These are phyloP conservation scores for Diospyros lotus DNA, from an alignment of 148 eudicot genomes.

Conservation along the genomic window DNA sequence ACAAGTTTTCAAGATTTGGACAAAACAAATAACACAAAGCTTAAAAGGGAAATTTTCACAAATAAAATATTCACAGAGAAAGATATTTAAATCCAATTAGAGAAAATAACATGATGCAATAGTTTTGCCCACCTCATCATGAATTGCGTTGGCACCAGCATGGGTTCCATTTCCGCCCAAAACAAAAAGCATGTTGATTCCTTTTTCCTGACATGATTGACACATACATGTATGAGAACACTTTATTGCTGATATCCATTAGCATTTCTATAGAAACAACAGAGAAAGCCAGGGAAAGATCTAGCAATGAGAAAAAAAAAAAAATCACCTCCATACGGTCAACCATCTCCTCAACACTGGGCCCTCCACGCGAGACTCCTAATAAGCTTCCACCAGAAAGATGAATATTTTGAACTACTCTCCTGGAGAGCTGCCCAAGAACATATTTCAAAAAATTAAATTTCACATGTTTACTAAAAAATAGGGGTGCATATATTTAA, in stretches of 20 bases:
- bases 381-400: slow-evolving; percentile 96
- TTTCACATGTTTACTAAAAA: background rate
- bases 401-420: slow-evolving; percentile 92
- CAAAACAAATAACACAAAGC: background rate
- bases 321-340: slow-evolving; percentile 79
- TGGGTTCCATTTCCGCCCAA: slow-evolving; percentile 99
- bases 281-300: slow-evolving; percentile 8
- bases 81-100: background rate
- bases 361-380: slow-evolving; percentile 99
- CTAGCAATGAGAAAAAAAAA: background rate
- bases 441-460: slow-evolving; percentile 3
- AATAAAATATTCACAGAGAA: background rate
- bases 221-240: background rate
- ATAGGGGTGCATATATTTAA: background rate
- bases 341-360: slow-evolving; percentile 70
- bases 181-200: slow-evolving; percentile 96
- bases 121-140: slow-evolving; percentile 62
- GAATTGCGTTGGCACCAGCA: slow-evolving; percentile 97
- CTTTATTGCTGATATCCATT: background rate
- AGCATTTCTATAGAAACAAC: background rate
- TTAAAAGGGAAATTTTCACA: background rate
- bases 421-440: slow-evolving; percentile 67
- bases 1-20: background rate
- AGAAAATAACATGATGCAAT: slow-evolving; percentile 2
- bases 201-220: slow-evolving; percentile 64